Percentiles rank a stretch among this genome's conserved stretches.
Evolutionary conservation across 345 rosid genomes (phyloP).

Genomic region (Hibiscus trionum): DNA sequence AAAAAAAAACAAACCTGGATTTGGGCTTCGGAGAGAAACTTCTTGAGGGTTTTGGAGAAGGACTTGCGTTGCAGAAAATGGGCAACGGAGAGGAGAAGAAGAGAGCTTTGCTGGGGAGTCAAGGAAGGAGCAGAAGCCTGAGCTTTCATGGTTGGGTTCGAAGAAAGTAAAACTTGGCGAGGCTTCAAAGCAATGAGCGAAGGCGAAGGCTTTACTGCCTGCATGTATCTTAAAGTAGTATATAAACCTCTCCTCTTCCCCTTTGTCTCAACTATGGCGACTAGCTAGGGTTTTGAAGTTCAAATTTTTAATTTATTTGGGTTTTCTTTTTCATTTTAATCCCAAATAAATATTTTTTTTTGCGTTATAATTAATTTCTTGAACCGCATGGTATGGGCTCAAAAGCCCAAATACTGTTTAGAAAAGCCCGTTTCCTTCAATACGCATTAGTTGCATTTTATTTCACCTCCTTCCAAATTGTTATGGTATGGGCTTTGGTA

Average conservation of each 20-base stretch:
- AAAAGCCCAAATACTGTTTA: background rate
- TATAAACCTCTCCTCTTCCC: background rate
- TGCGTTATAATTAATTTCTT: background rate
- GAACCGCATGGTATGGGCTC: background rate
- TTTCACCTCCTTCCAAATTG: too few species aligned
- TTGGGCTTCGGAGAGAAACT: constrained; percentile 54
- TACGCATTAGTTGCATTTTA: too few species aligned
- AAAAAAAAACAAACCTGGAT: constrained; percentile 33
- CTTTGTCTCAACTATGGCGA: background rate
- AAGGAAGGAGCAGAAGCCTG: constrained; percentile 8
- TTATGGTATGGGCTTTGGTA: too few species aligned
- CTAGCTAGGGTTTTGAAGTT: background rate
- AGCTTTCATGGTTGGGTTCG: constrained; percentile 23
- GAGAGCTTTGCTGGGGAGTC: constrained; percentile 27
- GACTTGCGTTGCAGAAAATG: constrained; percentile 45
- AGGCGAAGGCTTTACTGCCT: constrained; percentile 6
- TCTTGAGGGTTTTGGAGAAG: constrained; percentile 62
- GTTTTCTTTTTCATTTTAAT: background rate
- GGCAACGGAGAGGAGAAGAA: constrained; percentile 49
- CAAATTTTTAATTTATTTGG: background rate
- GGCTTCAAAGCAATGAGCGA: constrained; percentile 39
- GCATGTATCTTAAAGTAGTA: background rate
- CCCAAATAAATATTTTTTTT: background rate
- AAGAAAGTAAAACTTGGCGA: constrained; percentile 42
- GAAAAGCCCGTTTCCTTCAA: background rate